A percentile compares a stretch with the other conserved stretches of the same genome.
phyloP scores from a whole-genome alignment of 176 grass and related monocot genomes.

The Zoysia pacifica region DNA sequence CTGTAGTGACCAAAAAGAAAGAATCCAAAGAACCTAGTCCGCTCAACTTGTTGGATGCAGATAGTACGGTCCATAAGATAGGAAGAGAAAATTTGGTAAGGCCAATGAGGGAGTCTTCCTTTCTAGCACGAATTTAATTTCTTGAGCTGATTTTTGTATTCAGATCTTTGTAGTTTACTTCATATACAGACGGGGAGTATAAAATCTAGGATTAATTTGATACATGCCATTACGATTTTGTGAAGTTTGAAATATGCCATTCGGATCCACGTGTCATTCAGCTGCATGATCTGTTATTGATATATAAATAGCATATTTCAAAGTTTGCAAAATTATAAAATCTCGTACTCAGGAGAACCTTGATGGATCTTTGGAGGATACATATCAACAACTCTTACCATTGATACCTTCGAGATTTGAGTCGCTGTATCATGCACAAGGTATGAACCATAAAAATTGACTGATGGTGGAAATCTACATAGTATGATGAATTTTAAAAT shows the following conservation, averaged over 20 bases:
- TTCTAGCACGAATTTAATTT: slow-evolving; percentile 29
- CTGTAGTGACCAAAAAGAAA: slow-evolving; percentile 44
- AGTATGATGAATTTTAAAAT: slow-evolving; percentile 4
- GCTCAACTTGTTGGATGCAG: background rate
- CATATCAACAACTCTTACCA: slow-evolving; percentile 10
- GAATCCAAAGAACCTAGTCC: slow-evolving; percentile 11
- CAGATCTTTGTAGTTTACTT: slow-evolving; percentile 5
- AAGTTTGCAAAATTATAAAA: too few relatives aligned
- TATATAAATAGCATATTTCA: too few relatives aligned
- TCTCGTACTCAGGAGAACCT: background rate
- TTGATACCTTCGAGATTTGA: slow-evolving; percentile 23
- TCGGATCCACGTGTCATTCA: too few relatives aligned
- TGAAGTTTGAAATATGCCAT: too few relatives aligned
- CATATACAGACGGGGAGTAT: slow-evolving; percentile 4
- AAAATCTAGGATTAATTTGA: background rate
- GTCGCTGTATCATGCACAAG: slow-evolving; percentile 22
- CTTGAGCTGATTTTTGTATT: slow-evolving; percentile 14
- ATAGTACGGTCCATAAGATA: slow-evolving; percentile 18
- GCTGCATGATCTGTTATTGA: too few relatives aligned
- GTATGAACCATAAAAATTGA: slow-evolving; percentile 23
- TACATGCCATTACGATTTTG: too few relatives aligned
- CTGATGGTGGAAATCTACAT: background rate
- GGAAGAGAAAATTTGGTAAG: slow-evolving; percentile 37
- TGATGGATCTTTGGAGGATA: slow-evolving; percentile 31
- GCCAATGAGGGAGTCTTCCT: slow-evolving; percentile 4